Conservation (phyloP, 805 yeast species). For the Wickerhamiella allomyrinae region DNA sequence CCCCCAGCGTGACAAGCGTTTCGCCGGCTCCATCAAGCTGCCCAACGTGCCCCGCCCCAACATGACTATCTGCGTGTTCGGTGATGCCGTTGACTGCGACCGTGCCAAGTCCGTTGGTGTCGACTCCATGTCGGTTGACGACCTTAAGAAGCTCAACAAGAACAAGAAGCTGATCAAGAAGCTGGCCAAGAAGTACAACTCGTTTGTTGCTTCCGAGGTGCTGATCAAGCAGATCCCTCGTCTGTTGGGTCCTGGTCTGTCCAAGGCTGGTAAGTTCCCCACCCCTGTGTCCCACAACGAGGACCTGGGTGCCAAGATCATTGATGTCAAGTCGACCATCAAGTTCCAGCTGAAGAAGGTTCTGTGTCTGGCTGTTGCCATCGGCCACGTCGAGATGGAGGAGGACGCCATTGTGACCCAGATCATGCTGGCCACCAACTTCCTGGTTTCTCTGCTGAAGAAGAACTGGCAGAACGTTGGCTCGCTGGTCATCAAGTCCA, state of each 20-base stretch:
- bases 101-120: constrained; percentile 99
- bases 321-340: constrained; percentile 97
- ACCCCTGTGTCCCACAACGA: constrained; percentile 99
- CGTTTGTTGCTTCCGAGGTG: constrained; percentile 98
- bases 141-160: constrained; percentile 99
- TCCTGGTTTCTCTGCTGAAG: constrained; percentile 97
- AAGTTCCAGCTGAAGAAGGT: constrained; percentile 99
- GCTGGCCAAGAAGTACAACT: constrained; percentile 99
- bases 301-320: constrained; percentile 89
- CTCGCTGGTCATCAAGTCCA: constrained; percentile 94
- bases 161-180: constrained; percentile 99
- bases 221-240: constrained; percentile 99
- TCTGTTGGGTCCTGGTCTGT: constrained; percentile 98
- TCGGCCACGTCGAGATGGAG: constrained; percentile 99
- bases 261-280: constrained; percentile 99
- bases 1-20: constrained; percentile 99
- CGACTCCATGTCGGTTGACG: constrained; percentile 99
- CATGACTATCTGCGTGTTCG: constrained; percentile 99
- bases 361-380: constrained; percentile 97
- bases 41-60: constrained; percentile 99
- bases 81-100: constrained; percentile 99
- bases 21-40: constrained; percentile 97
- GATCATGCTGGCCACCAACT: constrained; percentile 97
- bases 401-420: constrained; percentile 93
- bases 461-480: constrained; percentile 99